Percentiles rank a stretch among this genome's conserved stretches.
These are phyloP conservation scores for Cercospora zeae-maydis DNA, from an alignment of 2,329 filamentous ascomycete species.

Conservation along the genomic window DNA sequence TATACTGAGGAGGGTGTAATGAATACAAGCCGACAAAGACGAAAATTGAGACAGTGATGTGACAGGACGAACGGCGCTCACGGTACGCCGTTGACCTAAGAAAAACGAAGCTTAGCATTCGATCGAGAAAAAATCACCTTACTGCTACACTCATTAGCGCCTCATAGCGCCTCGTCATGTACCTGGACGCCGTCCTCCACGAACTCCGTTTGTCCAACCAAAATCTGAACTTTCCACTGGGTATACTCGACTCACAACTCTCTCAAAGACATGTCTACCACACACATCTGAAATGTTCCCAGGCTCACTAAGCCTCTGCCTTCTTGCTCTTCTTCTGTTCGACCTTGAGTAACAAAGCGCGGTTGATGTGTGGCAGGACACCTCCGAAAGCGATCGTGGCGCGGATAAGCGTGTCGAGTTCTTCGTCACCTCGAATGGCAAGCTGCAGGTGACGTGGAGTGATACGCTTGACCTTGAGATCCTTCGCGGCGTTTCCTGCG, in stretches of 20 bases:
- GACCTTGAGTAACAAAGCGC: conserved; percentile 89
- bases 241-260: conserved; percentile 10
- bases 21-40: background rate
- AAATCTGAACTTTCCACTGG: conserved; percentile 7
- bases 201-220: conserved; percentile 3
- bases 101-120: conserved; percentile 6
- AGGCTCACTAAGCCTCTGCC: conserved; percentile 38
- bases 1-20: conserved; percentile 14
- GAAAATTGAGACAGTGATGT: background rate
- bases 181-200: conserved; percentile 5
- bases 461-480: conserved; percentile 99
- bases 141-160: conserved; percentile 12
- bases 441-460: conserved; percentile 98
- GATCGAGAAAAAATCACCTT: background rate
- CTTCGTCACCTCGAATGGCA: conserved; percentile 90
- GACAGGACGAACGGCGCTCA: background rate
- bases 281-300: background rate
- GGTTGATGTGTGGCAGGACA: conserved; percentile 98
- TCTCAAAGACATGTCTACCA: conserved; percentile 6
- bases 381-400: conserved; percentile 98
- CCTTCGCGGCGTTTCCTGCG: conserved; percentile 95
- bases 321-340: conserved; percentile 94
- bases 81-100: background rate
- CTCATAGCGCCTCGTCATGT: conserved; percentile 7
- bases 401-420: conserved; percentile 93